phyloP scores from a whole-genome alignment of 2,329 filamentous ascomycete species.

The Tothia fuscella region DNA sequence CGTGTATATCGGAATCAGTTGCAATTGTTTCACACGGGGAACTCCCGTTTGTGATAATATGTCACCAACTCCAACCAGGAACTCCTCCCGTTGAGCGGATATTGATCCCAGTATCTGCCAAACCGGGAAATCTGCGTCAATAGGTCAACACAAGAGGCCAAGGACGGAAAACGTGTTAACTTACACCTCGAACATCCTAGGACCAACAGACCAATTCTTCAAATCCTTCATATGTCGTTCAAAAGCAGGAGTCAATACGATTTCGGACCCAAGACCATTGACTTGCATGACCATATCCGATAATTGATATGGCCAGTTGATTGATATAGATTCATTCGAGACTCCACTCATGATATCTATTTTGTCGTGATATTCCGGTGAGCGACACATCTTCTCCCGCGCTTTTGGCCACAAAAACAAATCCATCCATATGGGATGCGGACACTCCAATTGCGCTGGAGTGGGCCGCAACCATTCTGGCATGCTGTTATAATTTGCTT shows the following conservation, averaged over 20 bases:
- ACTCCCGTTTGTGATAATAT: too few relatives aligned
- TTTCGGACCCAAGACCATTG: neutral
- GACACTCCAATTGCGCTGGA: neutral
- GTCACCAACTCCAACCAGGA: too few relatives aligned
- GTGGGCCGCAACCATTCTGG: constrained; percentile 1
- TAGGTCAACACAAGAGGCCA: neutral
- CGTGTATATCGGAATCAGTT: too few relatives aligned
- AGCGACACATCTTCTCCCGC: neutral
- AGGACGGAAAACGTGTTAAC: neutral
- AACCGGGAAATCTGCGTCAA: neutral
- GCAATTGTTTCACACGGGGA: too few relatives aligned
- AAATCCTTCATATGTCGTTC: neutral
- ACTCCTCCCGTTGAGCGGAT: too few relatives aligned
- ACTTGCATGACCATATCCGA: neutral
- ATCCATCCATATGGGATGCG: constrained; percentile 1
- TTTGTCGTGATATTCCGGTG: neutral
- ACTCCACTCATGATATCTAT: neutral
- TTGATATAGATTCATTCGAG: neutral
- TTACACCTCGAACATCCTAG: constrained; percentile 1
- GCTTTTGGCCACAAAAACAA: constrained; percentile 1
- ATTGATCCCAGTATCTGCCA: too few relatives aligned
- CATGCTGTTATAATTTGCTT: constrained; percentile 1
- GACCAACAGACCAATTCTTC: constrained; percentile 1
- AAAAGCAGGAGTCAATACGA: neutral
- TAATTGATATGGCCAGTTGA: neutral